Base-by-base conservation (phyloP, 208 protist genomes). In the Leishmania gerbilli region DNA sequence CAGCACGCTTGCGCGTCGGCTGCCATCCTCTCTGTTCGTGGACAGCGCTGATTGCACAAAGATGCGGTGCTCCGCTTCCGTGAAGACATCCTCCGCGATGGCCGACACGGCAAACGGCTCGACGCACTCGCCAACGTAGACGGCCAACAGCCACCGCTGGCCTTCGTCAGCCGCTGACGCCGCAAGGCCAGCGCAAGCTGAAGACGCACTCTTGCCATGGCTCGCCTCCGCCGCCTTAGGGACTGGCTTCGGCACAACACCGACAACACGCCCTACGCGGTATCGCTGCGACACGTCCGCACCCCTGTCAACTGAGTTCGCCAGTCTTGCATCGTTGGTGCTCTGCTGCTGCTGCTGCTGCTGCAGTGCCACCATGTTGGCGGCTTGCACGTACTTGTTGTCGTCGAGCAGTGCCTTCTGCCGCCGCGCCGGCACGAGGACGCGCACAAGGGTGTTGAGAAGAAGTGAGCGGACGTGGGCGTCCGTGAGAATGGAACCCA, bases 41-140 rank as follows among this genome's bases (percentile, higher is more conserved):
- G 85, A 79, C 27, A 94, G 76, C 45, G 84, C 86, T 27, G 92
- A 94, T 53, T 88, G 88, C 58, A 93, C 86, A 83, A 90, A 96
- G 47, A 93, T 84, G 71, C 80, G 74, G 77, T 95, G 90, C 84
- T 96, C 91, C 42, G 77, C 80, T 24, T 85, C 87, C 0, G 86
- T 89, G 71, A 94, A 90, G 58, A 76, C 71, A 15, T 93, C 90
- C 71, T 92, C 88, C 53, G 84, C 88, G 74, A 96, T 58, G 74
- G 81, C 83, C 55, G 89, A 87, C 49, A 91, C 71, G 17, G 80
- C 71, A 45, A 94, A 81, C 7, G 90, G 84, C 60, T 94, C 90
- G 17, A 89, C 86, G n/a, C 81, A 86, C 64, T 95, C 91, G 69
- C 91, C 93, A 37, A 95, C 77, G 84, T 93, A 88, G n/a, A 94